phyloP scores from a whole-genome alignment of 2,329 filamentous ascomycete species.

The Fusarium albosuccineum region DNA sequence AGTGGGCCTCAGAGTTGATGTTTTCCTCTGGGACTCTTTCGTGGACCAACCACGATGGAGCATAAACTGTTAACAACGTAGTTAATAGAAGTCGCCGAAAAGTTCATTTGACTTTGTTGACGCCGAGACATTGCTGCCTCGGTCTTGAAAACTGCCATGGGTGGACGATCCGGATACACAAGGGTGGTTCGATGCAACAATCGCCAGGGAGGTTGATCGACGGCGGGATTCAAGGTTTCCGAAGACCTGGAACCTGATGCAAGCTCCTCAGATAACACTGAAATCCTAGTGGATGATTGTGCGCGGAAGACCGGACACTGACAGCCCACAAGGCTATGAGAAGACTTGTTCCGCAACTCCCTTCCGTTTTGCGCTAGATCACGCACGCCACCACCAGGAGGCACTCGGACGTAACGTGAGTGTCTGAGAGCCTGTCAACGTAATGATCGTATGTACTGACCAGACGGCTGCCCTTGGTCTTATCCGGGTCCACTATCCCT shows the following conservation, averaged over 20 bases:
- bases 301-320: not conserved
- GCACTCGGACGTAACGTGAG: too few relatives aligned
- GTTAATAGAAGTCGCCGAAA: too few relatives aligned
- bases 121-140: slow-evolving; percentile 1
- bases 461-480: not conserved
- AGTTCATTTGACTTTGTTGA: too few relatives aligned
- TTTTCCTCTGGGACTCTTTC: not conserved
- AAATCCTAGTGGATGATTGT: not conserved
- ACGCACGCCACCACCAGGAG: too few relatives aligned
- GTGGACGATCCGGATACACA: not conserved
- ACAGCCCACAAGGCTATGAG: too few relatives aligned
- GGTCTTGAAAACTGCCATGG: not conserved
- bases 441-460: too few relatives aligned
- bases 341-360: too few relatives aligned
- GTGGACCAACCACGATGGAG: not conserved
- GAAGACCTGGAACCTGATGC: too few relatives aligned
- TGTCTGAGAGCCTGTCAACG: too few relatives aligned
- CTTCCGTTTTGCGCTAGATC: too few relatives aligned
- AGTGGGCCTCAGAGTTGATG: not conserved
- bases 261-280: too few relatives aligned
- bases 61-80: too few relatives aligned
- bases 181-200: not conserved
- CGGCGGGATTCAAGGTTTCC: not conserved
- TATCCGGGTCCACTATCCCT: not conserved
- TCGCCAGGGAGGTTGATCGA: not conserved